Evolutionary conservation across 331 rosid species (phyloP), one percentile per base, ranked within the genome.

Genomic region (Arachis monticola): DNA sequence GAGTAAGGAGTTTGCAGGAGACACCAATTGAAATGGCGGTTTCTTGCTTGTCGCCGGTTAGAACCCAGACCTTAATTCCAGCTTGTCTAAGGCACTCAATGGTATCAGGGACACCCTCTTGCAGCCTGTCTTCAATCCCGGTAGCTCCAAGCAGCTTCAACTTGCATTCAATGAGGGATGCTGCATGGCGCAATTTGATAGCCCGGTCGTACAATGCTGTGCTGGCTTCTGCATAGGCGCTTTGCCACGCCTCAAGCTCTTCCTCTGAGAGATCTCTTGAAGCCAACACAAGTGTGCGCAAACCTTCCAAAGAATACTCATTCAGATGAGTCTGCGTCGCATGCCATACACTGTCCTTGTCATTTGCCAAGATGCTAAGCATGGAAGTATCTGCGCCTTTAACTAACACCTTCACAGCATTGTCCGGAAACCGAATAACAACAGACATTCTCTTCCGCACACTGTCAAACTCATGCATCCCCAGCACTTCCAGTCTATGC

Each of bases 31-130:
- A 92, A 72, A 92, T 90, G 4, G 98, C 98, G 0, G 98, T 92
- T 88, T 92, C 98, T 77, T 92, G 98, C 84, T 92, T 92, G 83
- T 92, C 98, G 67, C 98, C 98, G 5, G 98, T 92, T 77, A 92
- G 89, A 83, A 92, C 89, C 98, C 98, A 92, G 82, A 92, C 93
- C 89, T 92, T 92, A 66, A 92, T 90, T 79, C 98, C 98, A 55
- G 98, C 98, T 88, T 90, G 95, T 74, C 96, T 81, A 62, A 92
- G 86, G 73, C 87, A 85, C 75, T 92, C 98, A 50, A 92, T 92
- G 56, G 95, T 86, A 80, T 88, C 96, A 40, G 98, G 98, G 58
- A 92, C 98, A 71, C 98, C 96, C 77, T 88, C 93, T 76, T 92
- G 98, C 56, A 92, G 88, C 80, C 87, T 92, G 85, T 92, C 98